These are phyloP conservation scores for Amanita fuliginea DNA, from an alignment of 768 basidiomycete genomes.

Conservation along the genomic window DNA sequence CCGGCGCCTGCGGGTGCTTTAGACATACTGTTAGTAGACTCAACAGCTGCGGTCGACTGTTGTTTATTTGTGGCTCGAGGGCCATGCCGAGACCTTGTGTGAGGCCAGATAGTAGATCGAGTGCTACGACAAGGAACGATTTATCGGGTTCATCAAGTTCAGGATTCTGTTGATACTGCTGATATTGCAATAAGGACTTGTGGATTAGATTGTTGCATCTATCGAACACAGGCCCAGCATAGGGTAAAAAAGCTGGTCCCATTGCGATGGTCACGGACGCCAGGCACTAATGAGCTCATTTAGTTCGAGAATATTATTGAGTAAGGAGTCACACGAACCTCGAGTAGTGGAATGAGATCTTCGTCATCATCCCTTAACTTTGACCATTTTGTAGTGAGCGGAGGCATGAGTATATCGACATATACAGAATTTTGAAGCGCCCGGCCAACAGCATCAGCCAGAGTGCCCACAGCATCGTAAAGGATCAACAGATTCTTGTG, in stretches of 20 bases:
- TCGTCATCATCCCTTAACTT: conserved; percentile 85
- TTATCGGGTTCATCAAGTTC: conserved; percentile 93
- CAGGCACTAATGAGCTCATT: conserved; percentile 53
- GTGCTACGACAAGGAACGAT: conserved; percentile 93
- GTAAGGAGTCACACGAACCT: conserved; percentile 42
- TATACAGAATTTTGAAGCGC: conserved; percentile 78
- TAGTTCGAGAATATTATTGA: neutral
- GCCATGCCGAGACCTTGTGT: conserved; percentile 85
- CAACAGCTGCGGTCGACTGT: conserved; percentile 67
- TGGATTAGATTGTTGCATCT: conserved; percentile 85
- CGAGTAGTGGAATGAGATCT: conserved; percentile 88
- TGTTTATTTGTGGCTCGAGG: conserved; percentile 63
- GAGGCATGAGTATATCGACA: conserved; percentile 95
- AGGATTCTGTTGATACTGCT: conserved; percentile 78
- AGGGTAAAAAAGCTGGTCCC: conserved; percentile 78
- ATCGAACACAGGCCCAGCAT: conserved; percentile 86
- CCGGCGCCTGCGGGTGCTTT: conserved; percentile 92
- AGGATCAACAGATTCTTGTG: conserved; percentile 98
- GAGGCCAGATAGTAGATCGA: conserved; percentile 93
- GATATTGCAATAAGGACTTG: conserved; percentile 72
- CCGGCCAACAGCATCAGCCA: conserved; percentile 91
- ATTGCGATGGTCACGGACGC: conserved; percentile 97
- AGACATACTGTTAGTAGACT: conserved; percentile 78
- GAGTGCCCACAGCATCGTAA: conserved; percentile 97
- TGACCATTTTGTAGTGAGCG: conserved; percentile 83